Evolutionary conservation across 225 moss, liverwort and hornwort species (phyloP), one percentile per base, ranked within the genome.

Genomic region (Thuidium tamariscinum): DNA sequence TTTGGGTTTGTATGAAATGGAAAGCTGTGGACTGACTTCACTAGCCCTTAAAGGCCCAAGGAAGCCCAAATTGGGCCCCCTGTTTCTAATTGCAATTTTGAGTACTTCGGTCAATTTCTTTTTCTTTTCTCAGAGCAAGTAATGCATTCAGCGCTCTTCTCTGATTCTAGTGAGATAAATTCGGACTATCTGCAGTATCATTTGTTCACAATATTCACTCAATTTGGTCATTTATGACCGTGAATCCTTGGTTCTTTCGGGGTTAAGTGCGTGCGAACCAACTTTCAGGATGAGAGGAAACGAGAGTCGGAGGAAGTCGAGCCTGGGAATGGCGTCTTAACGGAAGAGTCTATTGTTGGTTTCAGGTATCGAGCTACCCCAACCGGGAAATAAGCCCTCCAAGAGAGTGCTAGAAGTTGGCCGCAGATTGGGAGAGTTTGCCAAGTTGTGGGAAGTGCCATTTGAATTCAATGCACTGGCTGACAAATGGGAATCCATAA

Each of bases 401-500:
- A 88, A 83, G 74, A 92, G 95, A 68, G 86, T 96, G 34, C 92
- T 93, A 78, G 97, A 96, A 59, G 93, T 95, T 5, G 96, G 97
- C 68, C 90, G 95, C 78, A 91, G 95, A 74, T 90, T 97, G 85
- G 85, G 86, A 11, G 88, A 87, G 52, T 92, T 92, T n/a, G 96
- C 97, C 36, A 95, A 89, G 81, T 55, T 89, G 63, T 74, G 92
- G 83, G 95, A 92, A 23, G 86, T 97, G n/a, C 93, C 94, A 17
- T 95, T 97, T 30, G 96, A 96, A 88, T 96, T 91, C 86, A 91
- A 95, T 72, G 94, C 95, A 49, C 89, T 97, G 77, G 94, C 95
- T 74, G 90, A 94, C 84, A 96, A 97, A 89, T 97, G 97, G 97
- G 97, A 97, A 87, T 82, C 89, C 25, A 94, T 96, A 29, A 93